Percentiles rank a stretch among this genome's conserved stretches.
These are phyloP conservation scores for Penicillium sp. DNA, from an alignment of 2,329 filamentous ascomycete genomes.

Conservation along the genomic window DNA sequence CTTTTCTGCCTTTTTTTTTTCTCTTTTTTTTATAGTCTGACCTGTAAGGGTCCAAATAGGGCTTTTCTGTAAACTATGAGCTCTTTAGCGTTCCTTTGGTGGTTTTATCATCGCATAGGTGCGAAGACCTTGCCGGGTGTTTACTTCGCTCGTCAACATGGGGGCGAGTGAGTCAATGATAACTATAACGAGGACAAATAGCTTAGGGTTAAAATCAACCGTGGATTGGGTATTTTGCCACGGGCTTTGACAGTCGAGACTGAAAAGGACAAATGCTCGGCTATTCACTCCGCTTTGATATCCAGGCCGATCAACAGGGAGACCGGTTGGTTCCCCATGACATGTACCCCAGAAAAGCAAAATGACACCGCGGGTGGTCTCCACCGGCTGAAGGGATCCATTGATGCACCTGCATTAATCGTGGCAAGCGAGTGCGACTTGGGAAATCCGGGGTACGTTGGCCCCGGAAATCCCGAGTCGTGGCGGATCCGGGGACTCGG, in stretches of 20 bases:
- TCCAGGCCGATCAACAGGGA: conserved; percentile 2
- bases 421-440: conserved; percentile 4
- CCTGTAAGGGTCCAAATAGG: background rate
- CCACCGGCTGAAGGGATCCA: background rate
- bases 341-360: conserved; percentile 1
- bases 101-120: background rate
- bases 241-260: background rate
- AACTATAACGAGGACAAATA: background rate
- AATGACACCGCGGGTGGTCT: background rate
- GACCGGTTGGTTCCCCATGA: background rate
- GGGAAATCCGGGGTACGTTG: conserved; percentile 9
- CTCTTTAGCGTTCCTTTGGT: background rate
- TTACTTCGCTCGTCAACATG: background rate
- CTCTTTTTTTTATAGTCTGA: background rate
- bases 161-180: background rate
- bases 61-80: background rate
- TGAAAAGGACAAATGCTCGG: background rate
- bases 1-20: no score
- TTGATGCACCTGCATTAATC: background rate
- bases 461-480: background rate
- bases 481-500: background rate
- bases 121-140: background rate
- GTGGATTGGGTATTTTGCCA: background rate
- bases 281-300: background rate
- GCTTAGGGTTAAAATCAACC: background rate